phyloP scores from a whole-genome alignment of 2,329 filamentous ascomycete genomes.

The Trichoderma lentiforme region DNA sequence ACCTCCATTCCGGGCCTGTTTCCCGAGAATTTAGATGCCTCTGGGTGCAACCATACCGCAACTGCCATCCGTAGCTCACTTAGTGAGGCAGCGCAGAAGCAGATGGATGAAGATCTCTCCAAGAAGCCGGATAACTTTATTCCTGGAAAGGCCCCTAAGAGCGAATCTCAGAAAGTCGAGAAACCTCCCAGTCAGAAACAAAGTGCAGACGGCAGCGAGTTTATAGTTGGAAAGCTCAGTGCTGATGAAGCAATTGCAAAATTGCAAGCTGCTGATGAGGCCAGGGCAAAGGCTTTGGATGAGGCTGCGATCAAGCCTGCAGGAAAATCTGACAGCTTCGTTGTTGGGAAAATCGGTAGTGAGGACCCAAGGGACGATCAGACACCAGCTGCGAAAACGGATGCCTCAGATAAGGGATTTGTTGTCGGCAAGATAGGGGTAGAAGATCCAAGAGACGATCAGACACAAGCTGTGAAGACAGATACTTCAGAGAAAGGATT shows the following conservation, averaged over 20 bases:
- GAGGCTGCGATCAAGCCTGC: not conserved
- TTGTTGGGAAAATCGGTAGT: slow-evolving; percentile 1
- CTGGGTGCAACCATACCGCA: slow-evolving; percentile 67
- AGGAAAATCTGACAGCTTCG: not conserved
- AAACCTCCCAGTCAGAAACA: not conserved
- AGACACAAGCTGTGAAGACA: too few relatives aligned
- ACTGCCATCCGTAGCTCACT: slow-evolving; percentile 28
- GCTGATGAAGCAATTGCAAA: not conserved
- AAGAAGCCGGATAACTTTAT: slow-evolving; percentile 30
- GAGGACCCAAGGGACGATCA: not conserved
- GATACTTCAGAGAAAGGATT: too few relatives aligned
- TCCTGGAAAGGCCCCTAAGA: not conserved
- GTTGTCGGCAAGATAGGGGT: slow-evolving; percentile 4
- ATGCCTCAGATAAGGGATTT: not conserved
- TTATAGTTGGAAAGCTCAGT: slow-evolving; percentile 4
- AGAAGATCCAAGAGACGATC: too few relatives aligned
- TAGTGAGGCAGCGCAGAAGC: slow-evolving; percentile 36
- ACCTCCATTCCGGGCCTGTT: slow-evolving; percentile 77
- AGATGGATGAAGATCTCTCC: slow-evolving; percentile 32
- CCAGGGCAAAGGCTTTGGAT: not conserved
- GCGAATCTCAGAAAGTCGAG: not conserved
- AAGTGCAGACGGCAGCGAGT: slow-evolving; percentile 5
- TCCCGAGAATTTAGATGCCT: slow-evolving; percentile 72
- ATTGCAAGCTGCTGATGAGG: not conserved
- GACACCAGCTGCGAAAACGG: not conserved